Evolutionary conservation across 495 filamentous ascomycete genomes (phyloP).

Genomic region (Aspergillus indologenus): DNA sequence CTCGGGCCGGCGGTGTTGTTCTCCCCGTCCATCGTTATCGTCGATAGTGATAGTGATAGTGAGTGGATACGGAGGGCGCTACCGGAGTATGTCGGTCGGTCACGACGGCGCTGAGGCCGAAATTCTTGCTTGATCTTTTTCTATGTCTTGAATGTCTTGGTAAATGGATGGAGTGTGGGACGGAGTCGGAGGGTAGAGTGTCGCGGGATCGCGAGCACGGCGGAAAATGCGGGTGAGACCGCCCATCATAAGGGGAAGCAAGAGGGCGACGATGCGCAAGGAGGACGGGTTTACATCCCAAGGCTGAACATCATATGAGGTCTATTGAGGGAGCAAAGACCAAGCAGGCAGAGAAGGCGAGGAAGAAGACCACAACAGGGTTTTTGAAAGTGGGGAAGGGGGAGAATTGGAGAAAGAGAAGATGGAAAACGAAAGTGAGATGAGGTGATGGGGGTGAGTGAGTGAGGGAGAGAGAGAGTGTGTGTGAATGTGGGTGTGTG

Average conservation of each 20-base stretch:
- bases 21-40: constrained; percentile 18
- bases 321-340: constrained; percentile 29
- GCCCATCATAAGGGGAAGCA: constrained; percentile 37
- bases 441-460: background rate
- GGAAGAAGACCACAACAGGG: background rate
- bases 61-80: constrained; percentile 11
- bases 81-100: constrained; percentile 16
- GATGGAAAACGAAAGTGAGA: background rate
- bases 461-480: too few species aligned
- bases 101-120: background rate
- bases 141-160: constrained; percentile 1
- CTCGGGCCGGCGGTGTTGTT: constrained; percentile 3
- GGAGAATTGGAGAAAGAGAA: constrained; percentile 10
- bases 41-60: too few species aligned
- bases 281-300: constrained; percentile 27
- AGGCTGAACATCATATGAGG: constrained; percentile 33
- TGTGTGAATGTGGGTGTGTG: too few species aligned
- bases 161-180: constrained; percentile 1
- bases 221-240: constrained; percentile 28
- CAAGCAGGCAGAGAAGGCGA: constrained; percentile 9
- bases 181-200: constrained; percentile 13
- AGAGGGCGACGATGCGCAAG: constrained; percentile 21
- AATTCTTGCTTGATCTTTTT: constrained; percentile 5
- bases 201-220: constrained; percentile 37
- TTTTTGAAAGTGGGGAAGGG: too few species aligned